Evolutionary conservation across 1,139 yeast species (phyloP).

Genomic region (Geotrichum candidum): DNA sequence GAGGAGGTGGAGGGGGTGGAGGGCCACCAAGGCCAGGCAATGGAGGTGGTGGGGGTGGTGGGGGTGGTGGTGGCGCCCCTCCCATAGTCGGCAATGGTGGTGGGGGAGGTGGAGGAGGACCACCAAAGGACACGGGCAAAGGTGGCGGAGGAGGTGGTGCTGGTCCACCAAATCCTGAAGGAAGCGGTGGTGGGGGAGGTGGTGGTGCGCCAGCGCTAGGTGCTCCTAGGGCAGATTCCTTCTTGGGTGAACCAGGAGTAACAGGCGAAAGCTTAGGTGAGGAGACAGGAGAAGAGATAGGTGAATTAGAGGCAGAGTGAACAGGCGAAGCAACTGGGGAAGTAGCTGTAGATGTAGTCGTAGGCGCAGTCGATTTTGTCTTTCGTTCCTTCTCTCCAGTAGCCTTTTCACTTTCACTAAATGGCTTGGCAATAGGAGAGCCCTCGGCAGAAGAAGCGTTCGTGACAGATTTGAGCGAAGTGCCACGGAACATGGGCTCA

Average conservation of each 20-base stretch:
- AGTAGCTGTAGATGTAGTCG: slow-evolving; percentile 20
- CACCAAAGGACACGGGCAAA: slow-evolving; percentile 20
- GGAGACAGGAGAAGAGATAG: slow-evolving; percentile 22
- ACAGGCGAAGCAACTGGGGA: slow-evolving; percentile 15
- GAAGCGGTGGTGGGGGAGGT: slow-evolving; percentile 34
- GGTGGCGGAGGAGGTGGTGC: slow-evolving; percentile 37
- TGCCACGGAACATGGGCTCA: slow-evolving; percentile 6
- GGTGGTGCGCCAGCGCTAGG: slow-evolving; percentile 24
- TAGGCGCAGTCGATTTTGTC: slow-evolving; percentile 31
- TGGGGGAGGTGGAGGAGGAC: slow-evolving; percentile 25
- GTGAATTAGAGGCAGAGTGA: slow-evolving; percentile 8
- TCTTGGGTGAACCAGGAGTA: slow-evolving; percentile 6
- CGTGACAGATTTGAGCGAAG: not conserved
- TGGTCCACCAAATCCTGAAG: slow-evolving; percentile 25
- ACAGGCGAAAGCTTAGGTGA: slow-evolving; percentile 23
- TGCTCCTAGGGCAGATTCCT: not conserved
- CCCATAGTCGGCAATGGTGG: slow-evolving; percentile 21
- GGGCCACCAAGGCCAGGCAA: slow-evolving; percentile 22
- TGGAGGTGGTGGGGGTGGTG: slow-evolving; percentile 30
- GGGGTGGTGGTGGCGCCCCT: slow-evolving; percentile 36
- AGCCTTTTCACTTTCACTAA: not conserved
- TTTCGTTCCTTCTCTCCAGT: not conserved
- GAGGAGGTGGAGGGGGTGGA: slow-evolving; percentile 33
- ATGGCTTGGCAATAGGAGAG: not conserved
- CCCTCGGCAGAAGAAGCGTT: not conserved